Evolutionary conservation across 345 rosid species (phyloP).

Genomic region (Boechera stricta): DNA sequence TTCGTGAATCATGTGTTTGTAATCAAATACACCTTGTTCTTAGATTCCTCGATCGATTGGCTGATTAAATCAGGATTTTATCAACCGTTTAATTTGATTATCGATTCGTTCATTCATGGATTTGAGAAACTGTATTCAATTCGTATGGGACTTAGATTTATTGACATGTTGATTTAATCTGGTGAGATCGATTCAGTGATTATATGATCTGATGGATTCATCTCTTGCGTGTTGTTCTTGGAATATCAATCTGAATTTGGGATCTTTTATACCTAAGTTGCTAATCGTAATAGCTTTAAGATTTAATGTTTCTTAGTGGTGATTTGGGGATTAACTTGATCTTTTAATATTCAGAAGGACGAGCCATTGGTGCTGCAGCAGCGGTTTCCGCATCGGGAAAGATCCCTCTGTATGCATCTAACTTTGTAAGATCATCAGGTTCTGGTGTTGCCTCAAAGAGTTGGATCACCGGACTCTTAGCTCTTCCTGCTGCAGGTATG

Average conservation of each 20-base stretch:
- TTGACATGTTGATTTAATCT: neutral
- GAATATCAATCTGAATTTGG: neutral
- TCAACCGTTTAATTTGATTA: neutral
- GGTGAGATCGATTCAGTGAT: neutral
- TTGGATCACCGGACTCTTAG: conserved; percentile 85
- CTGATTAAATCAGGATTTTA: neutral
- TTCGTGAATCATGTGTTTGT: conserved; percentile 13
- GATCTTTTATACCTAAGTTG: neutral
- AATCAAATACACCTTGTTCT: too few relatives aligned
- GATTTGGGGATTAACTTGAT: neutral
- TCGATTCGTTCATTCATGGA: neutral
- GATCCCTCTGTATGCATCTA: conserved; percentile 59
- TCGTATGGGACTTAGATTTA: neutral
- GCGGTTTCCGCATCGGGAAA: conserved; percentile 66
- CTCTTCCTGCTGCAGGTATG: conserved; percentile 84
- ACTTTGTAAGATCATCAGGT: conserved; percentile 52
- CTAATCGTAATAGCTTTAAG: neutral
- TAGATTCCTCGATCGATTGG: neutral
- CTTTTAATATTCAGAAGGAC: conserved; percentile 55
- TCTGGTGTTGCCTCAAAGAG: conserved; percentile 57
- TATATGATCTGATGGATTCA: conserved; percentile 5
- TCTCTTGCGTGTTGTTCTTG: neutral
- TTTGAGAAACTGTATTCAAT: too few relatives aligned
- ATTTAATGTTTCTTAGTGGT: neutral
- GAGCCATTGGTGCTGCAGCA: conserved; percentile 72